These are phyloP conservation scores for Hypsizygus marmoreus DNA, from an alignment of 768 basidiomycete genomes.

Conservation along the genomic window DNA sequence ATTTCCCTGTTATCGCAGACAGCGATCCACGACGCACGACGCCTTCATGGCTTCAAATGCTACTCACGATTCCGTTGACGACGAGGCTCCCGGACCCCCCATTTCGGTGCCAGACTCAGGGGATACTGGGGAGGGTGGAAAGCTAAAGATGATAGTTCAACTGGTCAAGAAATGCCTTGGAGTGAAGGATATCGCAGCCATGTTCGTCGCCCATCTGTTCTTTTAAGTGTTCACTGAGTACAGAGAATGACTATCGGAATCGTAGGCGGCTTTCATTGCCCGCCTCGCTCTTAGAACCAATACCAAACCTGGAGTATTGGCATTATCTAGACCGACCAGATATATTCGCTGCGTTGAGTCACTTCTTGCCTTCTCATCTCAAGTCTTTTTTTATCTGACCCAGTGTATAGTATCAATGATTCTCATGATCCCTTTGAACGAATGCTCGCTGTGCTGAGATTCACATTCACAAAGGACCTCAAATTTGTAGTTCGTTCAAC, in stretches of 20 bases:
- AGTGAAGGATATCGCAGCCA: slow-evolving; percentile 92
- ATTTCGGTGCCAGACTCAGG: slow-evolving; percentile 70
- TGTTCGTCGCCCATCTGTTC: slow-evolving; percentile 54
- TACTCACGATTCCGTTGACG: slow-evolving; percentile 31
- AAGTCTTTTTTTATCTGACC: slow-evolving; percentile 5
- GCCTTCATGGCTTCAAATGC: slow-evolving; percentile 16
- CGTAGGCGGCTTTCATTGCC: slow-evolving; percentile 88
- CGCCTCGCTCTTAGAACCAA: slow-evolving; percentile 89
- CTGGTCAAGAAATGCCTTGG: slow-evolving; percentile 90
- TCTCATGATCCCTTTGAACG: slow-evolving; percentile 90
- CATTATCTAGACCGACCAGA: slow-evolving; percentile 91
- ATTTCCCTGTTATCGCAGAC: not conserved
- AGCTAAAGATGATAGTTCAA: slow-evolving; percentile 91
- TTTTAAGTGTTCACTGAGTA: slow-evolving; percentile 3
- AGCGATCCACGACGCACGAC: slow-evolving; percentile 1
- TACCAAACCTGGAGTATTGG: slow-evolving; percentile 97
- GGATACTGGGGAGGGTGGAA: slow-evolving; percentile 84
- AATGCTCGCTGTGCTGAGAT: slow-evolving; percentile 90
- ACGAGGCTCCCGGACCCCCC: slow-evolving; percentile 54
- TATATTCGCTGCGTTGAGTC: slow-evolving; percentile 83
- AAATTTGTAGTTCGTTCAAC: slow-evolving; percentile 77
- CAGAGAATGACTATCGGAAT: no score
- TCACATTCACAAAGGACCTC: slow-evolving; percentile 90
- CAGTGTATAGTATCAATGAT: slow-evolving; percentile 76
- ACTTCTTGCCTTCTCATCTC: no score